Base-by-base conservation (phyloP, 768 basidiomycete species). In the Phlegmacium glaucopus region DNA sequence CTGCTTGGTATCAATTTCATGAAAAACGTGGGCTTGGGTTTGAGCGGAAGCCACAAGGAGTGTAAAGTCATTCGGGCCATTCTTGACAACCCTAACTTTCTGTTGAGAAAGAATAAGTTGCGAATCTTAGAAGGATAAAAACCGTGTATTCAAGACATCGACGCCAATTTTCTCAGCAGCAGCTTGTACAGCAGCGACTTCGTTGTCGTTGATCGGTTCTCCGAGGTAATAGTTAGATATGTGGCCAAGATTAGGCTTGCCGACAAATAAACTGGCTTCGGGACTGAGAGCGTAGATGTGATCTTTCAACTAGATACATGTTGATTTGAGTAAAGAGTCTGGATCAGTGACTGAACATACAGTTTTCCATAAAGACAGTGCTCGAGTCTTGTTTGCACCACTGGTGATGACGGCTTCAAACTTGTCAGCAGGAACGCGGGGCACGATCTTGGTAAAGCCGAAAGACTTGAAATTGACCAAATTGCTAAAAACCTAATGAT, bases 151-250 rank as follows among this genome's bases (percentile, higher is more conserved):
- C 49, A 92, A 62, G 9, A 90, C 76, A 51, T 89, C 85, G 41
- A 94, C 62, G n/a, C 75, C 79, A 25, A 87, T 71, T 50, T 79
- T 80, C 65, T 94, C 92, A 3, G 87, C 84, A 1, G 82, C 82
- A 7, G 70, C 71, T 62, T 93, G 91, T 17, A 94, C 78, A 1
- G 76, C 75, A 17, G 82, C 80, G 6, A 92, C 89, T 60, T 93
- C 92, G 0, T 80, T 79, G 50, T 91, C 87, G n/a, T 77, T 74
- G 16, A 86, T 80, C 9, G 76, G 61, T 50, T 86, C 76, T 1
- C 89, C 90, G 22, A 85, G 79, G 60, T 94, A 94, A 64, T 94
- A 94, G 61, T 91, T 90, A 26, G 85, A 88, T 44, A 90, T 61
- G 49, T 93, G 89, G 1, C 91, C 91, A 16, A 80, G 72, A 44